A percentile compares a stretch with the other conserved stretches of the same genome.
Evolutionary conservation across 805 yeast species (phyloP).

Genomic region (Metschnikowia koreensis): DNA sequence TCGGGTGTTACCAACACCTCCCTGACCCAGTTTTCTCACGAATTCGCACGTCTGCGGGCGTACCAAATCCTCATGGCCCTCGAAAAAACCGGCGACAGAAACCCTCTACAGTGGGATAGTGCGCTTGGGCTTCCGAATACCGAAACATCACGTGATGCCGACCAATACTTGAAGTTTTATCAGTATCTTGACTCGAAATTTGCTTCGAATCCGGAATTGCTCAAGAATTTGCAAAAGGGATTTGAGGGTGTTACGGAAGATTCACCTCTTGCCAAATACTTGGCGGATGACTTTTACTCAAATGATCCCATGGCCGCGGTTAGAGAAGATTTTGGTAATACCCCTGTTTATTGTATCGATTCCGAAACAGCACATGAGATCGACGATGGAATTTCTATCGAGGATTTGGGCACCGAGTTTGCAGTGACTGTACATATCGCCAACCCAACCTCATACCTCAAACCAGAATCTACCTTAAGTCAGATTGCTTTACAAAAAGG

Average conservation of each 20-base stretch:
- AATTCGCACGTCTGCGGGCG: slow-evolving; percentile 53
- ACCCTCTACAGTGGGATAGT: slow-evolving; percentile 54
- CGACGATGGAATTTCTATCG: slow-evolving; percentile 86
- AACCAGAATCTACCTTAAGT: slow-evolving; percentile 40
- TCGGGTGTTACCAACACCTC: neutral
- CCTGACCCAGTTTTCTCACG: slow-evolving; percentile 24
- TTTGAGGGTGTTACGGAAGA: neutral
- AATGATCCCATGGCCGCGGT: slow-evolving; percentile 29
- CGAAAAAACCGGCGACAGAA: slow-evolving; percentile 28
- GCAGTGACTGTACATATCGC: slow-evolving; percentile 75
- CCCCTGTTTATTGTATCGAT: slow-evolving; percentile 81
- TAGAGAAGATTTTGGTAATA: slow-evolving; percentile 42
- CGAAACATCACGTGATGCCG: slow-evolving; percentile 42
- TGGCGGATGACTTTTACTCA: slow-evolving; percentile 18
- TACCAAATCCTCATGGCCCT: slow-evolving; percentile 43
- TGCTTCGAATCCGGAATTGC: neutral
- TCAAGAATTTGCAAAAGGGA: neutral
- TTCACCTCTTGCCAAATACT: neutral
- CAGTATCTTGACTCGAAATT: slow-evolving; percentile 25
- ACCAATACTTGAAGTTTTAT: slow-evolving; percentile 44
- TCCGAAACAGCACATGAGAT: slow-evolving; percentile 78
- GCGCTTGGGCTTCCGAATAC: slow-evolving; percentile 45
- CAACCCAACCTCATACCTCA: slow-evolving; percentile 73
- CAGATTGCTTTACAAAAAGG: slow-evolving; percentile 60
- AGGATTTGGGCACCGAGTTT: slow-evolving; percentile 26